Base-by-base conservation (phyloP, 176 grass and related monocot species). In the Elymus sibiricus region DNA sequence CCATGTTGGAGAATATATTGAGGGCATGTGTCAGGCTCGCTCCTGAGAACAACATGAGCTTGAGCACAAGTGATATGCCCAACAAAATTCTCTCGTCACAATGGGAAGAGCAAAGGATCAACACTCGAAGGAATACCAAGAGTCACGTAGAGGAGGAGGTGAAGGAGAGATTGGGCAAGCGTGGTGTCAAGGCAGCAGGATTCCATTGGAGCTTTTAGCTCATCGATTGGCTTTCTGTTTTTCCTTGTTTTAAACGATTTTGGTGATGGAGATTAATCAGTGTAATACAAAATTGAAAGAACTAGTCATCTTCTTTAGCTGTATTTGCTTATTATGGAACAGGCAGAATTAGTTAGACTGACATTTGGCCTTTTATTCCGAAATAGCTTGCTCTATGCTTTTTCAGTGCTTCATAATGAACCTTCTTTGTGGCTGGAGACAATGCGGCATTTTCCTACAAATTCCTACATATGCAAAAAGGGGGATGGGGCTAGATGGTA, bases 1-100 rank as follows among this genome's bases (percentile, higher is more conserved):
- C 92, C 16, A 97, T 94, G 95, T 79, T 94, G 44, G 95, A 97
- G 88, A 97, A 97, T 86, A 94, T 94, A 35, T n/a, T n/a, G n/a
- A 89, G 95, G 42, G 95, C 92, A 24, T 97, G 90, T 51, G 78
- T 97, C 68, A 92, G 94, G 2, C 70, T 97, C 25, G 90, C 92
- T 11, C 94, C 94, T 35, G 94, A 97, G 76, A 97, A 94, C 78
- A 92, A 97, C 66, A 97, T 97, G 92, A 81, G 15, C 87, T 97
- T n/a, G 92, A 94, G 84, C 88, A 97, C 88, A 97, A 97, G 80
- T 97, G 84, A 97, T 35, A 76, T 6, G 31, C 31, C 32, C 2
- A 21, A 10, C 2, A 25, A 12, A 78, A 69, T 38, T 13, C n/a
- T 58, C 31, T 70, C 14, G 39, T 59, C 64, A 55, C 21, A 46